Conservation (phyloP, 441 rosid species). For the Croton laevigatus region DNA sequence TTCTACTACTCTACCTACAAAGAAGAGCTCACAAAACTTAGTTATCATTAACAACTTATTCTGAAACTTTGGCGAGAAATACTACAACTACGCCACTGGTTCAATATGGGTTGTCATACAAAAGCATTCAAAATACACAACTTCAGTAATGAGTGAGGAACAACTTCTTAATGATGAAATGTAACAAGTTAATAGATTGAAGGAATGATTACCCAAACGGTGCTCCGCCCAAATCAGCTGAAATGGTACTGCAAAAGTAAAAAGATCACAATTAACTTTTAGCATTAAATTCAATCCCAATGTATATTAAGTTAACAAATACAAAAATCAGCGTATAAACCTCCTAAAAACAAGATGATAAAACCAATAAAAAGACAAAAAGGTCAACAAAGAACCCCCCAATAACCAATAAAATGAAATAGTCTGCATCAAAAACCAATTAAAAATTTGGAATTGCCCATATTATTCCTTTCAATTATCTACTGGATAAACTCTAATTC, state of each 20-base stretch:
- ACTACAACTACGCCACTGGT: not conserved
- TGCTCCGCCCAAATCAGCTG: slow-evolving; percentile 72
- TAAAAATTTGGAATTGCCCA: not conserved
- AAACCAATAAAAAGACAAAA: not conserved
- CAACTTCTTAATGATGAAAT: not conserved
- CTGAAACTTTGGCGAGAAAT: not conserved
- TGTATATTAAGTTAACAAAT: not conserved
- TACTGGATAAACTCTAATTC: not conserved
- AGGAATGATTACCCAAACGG: slow-evolving; percentile 66
- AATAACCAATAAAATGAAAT: not conserved
- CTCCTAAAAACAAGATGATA: not conserved
- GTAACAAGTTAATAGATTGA: no score
- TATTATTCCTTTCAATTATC: not conserved
- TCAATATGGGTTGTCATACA: not conserved
- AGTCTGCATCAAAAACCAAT: not conserved
- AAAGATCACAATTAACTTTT: slow-evolving; percentile 18
- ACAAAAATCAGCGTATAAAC: slow-evolving; percentile 4
- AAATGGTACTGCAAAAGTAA: slow-evolving; percentile 63
- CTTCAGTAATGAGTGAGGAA: not conserved
- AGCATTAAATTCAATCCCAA: slow-evolving; percentile 16
- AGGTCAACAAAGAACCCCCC: not conserved
- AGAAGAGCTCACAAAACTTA: not conserved
- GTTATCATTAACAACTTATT: not conserved
- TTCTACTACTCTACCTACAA: not conserved
- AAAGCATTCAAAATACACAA: no score